Conservation (phyloP, 352 stramenopile genomes). For the Globisporangium parvum region DNA sequence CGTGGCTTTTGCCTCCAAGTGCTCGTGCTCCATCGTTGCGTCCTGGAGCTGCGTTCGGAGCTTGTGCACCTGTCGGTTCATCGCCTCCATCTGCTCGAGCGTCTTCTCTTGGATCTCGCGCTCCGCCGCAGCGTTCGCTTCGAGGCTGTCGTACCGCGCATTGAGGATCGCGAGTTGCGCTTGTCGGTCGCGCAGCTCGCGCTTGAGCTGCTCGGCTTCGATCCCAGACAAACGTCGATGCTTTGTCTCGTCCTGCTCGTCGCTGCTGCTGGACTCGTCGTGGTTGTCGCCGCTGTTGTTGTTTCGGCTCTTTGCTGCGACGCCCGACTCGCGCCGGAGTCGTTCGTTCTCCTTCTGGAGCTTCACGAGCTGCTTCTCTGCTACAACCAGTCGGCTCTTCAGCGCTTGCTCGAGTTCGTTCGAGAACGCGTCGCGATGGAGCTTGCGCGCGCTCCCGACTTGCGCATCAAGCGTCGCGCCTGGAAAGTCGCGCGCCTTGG, state of each 20-base stretch:
- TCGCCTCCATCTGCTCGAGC: constrained; percentile 84
- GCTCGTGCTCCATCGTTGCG: constrained; percentile 70
- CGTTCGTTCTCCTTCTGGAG: constrained; percentile 68
- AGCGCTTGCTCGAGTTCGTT: constrained; percentile 60
- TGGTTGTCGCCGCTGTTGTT: constrained; percentile 9
- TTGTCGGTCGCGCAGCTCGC: constrained; percentile 74
- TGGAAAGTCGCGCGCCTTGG: constrained; percentile 17
- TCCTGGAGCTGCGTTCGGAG: constrained; percentile 81
- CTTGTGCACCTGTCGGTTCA: constrained; percentile 89
- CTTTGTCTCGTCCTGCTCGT: constrained; percentile 5
- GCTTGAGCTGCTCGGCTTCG: constrained; percentile 54
- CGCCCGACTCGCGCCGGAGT: constrained; percentile 18
- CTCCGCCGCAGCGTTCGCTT: constrained; percentile 74
- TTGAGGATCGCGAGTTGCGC: constrained; percentile 83
- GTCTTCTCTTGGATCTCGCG: constrained; percentile 89
- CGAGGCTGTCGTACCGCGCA: constrained; percentile 86
- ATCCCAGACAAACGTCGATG: constrained; percentile 4
- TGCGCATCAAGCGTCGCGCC: constrained; percentile 33
- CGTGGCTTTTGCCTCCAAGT: constrained; percentile 46
- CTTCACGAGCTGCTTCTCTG: constrained; percentile 65
- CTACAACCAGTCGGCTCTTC: constrained; percentile 62
- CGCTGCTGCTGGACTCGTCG: constrained; percentile 23
- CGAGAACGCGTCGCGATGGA: constrained; percentile 46
- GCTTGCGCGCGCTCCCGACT: constrained; percentile 33
- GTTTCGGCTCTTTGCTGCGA: constrained; percentile 6